These are phyloP conservation scores for Pelargonium myrrhifolium DNA, from an alignment of 441 rosid species.

Conservation along the genomic window DNA sequence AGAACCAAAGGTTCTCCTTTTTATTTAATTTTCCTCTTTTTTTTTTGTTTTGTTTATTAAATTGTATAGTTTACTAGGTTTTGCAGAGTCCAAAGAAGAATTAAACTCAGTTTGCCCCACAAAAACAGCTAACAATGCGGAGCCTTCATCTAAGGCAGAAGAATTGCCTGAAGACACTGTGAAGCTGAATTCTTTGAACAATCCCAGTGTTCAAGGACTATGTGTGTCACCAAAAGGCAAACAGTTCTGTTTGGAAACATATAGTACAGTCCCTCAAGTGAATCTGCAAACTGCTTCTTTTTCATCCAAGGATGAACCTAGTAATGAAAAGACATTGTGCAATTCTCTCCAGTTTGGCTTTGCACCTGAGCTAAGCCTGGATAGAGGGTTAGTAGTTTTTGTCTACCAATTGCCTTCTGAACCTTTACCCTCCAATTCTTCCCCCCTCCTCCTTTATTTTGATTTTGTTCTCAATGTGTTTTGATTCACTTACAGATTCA, in stretches of 20 bases:
- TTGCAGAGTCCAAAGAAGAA: slow-evolving; percentile 31
- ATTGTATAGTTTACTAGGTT: slow-evolving; percentile 11
- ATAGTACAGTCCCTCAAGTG: slow-evolving; percentile 19
- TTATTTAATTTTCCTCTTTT: not conserved
- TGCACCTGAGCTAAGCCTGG: slow-evolving; percentile 21
- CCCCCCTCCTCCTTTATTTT: not conserved
- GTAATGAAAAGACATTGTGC: slow-evolving; percentile 22
- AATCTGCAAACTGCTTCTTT: slow-evolving; percentile 17
- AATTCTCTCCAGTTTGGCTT: slow-evolving; percentile 13
- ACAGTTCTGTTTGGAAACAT: slow-evolving; percentile 5
- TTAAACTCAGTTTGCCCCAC: slow-evolving; percentile 17
- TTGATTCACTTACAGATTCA: slow-evolving; percentile 33
- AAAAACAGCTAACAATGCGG: slow-evolving; percentile 20
- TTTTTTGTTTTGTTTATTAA: slow-evolving; percentile 7
- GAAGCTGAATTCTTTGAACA: slow-evolving; percentile 19
- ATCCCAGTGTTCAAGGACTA: slow-evolving; percentile 19
- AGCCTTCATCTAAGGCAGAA: slow-evolving; percentile 17
- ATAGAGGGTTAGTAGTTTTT: slow-evolving; percentile 25
- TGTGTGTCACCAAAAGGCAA: slow-evolving; percentile 9
- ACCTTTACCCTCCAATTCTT: not conserved
- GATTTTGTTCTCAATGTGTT: slow-evolving; percentile 2
- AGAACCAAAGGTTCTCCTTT: not conserved
- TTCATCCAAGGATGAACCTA: slow-evolving; percentile 25
- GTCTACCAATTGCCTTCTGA: not conserved
- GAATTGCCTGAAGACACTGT: slow-evolving; percentile 21